A percentile compares a stretch with the other conserved stretches of the same genome.
Conservation (phyloP, 768 basidiomycete species). For the Trametes meyenii region DNA sequence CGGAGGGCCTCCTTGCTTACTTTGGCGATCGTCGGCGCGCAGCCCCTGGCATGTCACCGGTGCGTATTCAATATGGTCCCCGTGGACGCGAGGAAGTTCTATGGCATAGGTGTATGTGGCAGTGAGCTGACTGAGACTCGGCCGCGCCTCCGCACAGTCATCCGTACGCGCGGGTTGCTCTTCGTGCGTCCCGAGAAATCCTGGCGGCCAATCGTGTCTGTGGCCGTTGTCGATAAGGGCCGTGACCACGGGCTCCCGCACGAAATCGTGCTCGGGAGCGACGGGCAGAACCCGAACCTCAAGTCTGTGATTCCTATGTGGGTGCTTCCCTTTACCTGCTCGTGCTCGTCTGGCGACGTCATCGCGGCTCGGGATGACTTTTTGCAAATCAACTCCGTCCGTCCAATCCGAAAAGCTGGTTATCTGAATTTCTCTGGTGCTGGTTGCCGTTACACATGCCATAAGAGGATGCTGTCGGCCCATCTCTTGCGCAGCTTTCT, state of each 20-base stretch:
- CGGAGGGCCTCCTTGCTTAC: neutral
- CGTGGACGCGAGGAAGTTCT: too few species aligned
- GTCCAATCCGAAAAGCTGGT: too few species aligned
- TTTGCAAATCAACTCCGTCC: neutral
- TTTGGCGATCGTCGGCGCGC: neutral
- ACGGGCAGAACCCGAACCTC: slow-evolving; percentile 72
- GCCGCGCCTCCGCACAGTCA: slow-evolving; percentile 31
- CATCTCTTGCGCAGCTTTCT: too few species aligned
- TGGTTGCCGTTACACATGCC: too few species aligned
- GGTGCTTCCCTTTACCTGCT: slow-evolving; percentile 31
- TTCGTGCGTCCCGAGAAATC: slow-evolving; percentile 59
- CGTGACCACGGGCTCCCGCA: slow-evolving; percentile 35
- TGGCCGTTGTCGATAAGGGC: slow-evolving; percentile 53
- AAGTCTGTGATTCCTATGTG: slow-evolving; percentile 58
- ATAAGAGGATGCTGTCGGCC: too few species aligned
- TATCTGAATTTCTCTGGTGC: too few species aligned
- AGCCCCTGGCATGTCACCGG: slow-evolving; percentile 37
- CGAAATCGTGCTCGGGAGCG: slow-evolving; percentile 62
- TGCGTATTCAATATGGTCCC: slow-evolving; percentile 2
- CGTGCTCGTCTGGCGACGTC: neutral
- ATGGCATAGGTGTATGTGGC: neutral
- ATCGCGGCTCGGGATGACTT: neutral
- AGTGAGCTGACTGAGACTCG: neutral
- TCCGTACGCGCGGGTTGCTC: slow-evolving; percentile 42
- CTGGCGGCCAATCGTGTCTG: slow-evolving; percentile 67